These are phyloP conservation scores for Gynostemma pentaphyllum DNA, from an alignment of 306 rosid genomes.

Conservation along the genomic window DNA sequence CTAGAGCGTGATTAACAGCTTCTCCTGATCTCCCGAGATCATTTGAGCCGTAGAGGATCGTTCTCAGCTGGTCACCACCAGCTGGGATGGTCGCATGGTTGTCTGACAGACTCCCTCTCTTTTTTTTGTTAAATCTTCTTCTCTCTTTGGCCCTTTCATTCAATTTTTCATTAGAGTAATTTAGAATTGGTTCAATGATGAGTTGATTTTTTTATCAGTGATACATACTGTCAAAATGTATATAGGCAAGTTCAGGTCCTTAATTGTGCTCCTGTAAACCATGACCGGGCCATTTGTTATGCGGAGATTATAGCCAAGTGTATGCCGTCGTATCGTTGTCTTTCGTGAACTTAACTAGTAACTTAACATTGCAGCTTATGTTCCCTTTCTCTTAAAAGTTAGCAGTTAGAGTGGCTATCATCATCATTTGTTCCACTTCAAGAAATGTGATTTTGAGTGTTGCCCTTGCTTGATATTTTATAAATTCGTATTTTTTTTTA, in stretches of 20 bases:
- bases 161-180: too few species aligned
- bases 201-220: too few species aligned
- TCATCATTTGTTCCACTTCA: too few species aligned
- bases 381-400: not conserved
- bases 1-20: too few species aligned
- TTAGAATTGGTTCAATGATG: too few species aligned
- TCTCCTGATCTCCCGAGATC: too few species aligned
- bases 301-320: not conserved
- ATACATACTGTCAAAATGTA: conserved; percentile 73
- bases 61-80: too few species aligned
- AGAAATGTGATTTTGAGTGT: not conserved
- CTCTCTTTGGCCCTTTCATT: too few species aligned
- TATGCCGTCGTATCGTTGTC: not conserved
- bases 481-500: not conserved
- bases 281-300: not conserved
- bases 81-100: too few species aligned
- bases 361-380: not conserved
- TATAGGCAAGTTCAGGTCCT: conserved; percentile 77
- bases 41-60: too few species aligned
- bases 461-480: not conserved
- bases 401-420: not conserved
- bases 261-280: not conserved
- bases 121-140: too few species aligned
- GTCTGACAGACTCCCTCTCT: too few species aligned
- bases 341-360: not conserved